Percentiles rank a stretch among this genome's conserved stretches.
These are phyloP conservation scores for Ascochyta lentis DNA, from an alignment of 2,329 filamentous ascomycete genomes.

Conservation along the genomic window DNA sequence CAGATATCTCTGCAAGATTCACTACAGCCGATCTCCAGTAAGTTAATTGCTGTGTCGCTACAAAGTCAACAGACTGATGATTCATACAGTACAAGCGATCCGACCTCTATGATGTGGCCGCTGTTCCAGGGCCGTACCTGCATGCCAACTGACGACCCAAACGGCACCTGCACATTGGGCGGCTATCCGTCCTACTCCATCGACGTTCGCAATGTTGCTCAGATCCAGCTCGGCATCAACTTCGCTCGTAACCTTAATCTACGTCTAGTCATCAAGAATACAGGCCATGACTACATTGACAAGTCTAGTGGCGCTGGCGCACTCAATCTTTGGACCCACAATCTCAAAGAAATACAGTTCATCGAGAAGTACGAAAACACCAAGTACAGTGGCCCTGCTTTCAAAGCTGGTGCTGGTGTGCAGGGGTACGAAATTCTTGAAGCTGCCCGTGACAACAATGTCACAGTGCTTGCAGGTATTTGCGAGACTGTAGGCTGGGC, in stretches of 20 bases:
- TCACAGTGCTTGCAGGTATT: constrained; percentile 33
- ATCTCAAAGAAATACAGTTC: constrained; percentile 30
- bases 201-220: constrained; percentile 22
- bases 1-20: constrained; percentile 18
- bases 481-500: constrained; percentile 14
- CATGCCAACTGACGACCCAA: constrained; percentile 22
- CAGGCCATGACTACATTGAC: constrained; percentile 28
- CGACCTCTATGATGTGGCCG: constrained; percentile 35
- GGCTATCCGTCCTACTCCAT: constrained; percentile 26
- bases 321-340: constrained; percentile 40
- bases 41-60: not conserved
- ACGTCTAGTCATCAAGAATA: constrained; percentile 29
- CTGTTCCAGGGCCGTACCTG: constrained; percentile 36
- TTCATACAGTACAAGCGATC: constrained; percentile 21
- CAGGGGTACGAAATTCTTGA: constrained; percentile 27
- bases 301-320: constrained; percentile 35
- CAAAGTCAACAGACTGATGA: not conserved
- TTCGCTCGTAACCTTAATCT: constrained; percentile 25
- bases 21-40: constrained; percentile 18
- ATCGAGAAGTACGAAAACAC: constrained; percentile 18
- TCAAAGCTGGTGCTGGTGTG: constrained; percentile 37
- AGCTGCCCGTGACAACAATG: constrained; percentile 21
- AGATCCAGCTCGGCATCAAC: constrained; percentile 25
- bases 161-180: constrained; percentile 21
- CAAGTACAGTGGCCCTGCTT: constrained; percentile 28